Percentiles rank a stretch among this genome's conserved stretches.
Conservation (phyloP, 306 rosid genomes). For the Trichosanthes cucumerina region DNA sequence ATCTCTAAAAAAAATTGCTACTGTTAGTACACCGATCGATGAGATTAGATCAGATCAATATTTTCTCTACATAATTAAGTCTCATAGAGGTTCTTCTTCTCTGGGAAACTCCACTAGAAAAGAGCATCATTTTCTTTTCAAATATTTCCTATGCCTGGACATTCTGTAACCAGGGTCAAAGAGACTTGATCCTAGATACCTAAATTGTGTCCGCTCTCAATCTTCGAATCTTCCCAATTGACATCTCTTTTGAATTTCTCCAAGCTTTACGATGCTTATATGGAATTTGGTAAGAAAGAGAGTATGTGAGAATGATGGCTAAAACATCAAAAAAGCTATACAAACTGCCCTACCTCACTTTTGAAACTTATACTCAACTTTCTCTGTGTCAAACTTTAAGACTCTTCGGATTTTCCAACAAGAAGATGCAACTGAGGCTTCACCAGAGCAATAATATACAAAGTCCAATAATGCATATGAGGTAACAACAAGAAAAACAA, state of each 20-base stretch:
- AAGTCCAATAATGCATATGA: too few relatives aligned
- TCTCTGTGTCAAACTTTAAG: not conserved
- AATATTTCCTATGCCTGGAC: not conserved
- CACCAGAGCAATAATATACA: too few relatives aligned
- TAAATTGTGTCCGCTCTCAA: not conserved
- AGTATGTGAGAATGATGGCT: not conserved
- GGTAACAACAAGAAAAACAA: not conserved
- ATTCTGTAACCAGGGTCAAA: not conserved
- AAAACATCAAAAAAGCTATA: not conserved
- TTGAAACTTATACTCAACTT: not conserved
- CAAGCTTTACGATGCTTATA: not conserved
- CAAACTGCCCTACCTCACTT: not conserved
- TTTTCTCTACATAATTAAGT: not conserved
- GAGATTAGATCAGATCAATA: not conserved
- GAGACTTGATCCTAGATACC: not conserved
- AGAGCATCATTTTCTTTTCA: not conserved
- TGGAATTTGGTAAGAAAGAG: not conserved
- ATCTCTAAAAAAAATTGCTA: not conserved
- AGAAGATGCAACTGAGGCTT: not conserved
- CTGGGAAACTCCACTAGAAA: not conserved
- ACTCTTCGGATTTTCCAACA: not conserved
- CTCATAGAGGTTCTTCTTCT: not conserved
- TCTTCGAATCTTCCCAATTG: not conserved
- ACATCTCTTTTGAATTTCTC: not conserved
- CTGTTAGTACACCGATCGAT: not conserved